These are phyloP conservation scores for Bathelium albidoporum DNA, from an alignment of 495 filamentous ascomycete species.

Conservation along the genomic window DNA sequence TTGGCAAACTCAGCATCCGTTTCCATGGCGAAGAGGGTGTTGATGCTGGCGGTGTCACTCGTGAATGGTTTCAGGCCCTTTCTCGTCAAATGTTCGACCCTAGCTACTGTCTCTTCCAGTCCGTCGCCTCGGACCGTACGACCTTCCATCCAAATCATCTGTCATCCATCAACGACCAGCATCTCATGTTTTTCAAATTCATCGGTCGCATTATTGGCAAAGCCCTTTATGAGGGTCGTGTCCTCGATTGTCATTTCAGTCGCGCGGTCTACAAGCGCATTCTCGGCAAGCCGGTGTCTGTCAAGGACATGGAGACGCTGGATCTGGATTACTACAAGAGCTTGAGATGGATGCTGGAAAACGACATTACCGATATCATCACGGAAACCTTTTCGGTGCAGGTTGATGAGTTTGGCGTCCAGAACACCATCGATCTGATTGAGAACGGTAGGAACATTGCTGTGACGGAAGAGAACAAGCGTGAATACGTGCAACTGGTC, in stretches of 20 bases:
- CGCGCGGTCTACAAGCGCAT: conserved; percentile 97
- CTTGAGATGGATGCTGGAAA: conserved; percentile 96
- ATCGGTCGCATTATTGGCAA: conserved; percentile 98
- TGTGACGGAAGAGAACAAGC: conserved; percentile 97
- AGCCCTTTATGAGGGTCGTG: conserved; percentile 89
- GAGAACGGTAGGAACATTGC: conserved; percentile 80
- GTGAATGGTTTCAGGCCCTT: conserved; percentile 99
- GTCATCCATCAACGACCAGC: conserved; percentile 88
- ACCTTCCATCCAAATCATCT: conserved; percentile 97
- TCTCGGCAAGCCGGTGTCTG: conserved; percentile 82
- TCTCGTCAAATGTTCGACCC: conserved; percentile 98
- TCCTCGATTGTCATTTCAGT: conserved; percentile 98
- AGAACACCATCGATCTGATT: conserved; percentile 75
- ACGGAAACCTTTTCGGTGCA: conserved; percentile 95
- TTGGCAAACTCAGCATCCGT: conserved; percentile 91
- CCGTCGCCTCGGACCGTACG: conserved; percentile 93
- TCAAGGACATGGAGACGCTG: conserved; percentile 99
- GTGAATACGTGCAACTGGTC: conserved; percentile 86
- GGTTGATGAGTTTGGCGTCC: conserved; percentile 84
- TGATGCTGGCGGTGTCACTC: conserved; percentile 92
- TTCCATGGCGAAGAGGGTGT: conserved; percentile 98
- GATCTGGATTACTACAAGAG: conserved; percentile 99
- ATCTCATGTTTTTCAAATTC: conserved; percentile 98
- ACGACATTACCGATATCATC: conserved; percentile 97
- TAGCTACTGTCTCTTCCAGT: conserved; percentile 91